These are phyloP conservation scores for Cladophialophora immunda DNA, from an alignment of 2,329 filamentous ascomycete species.

Conservation along the genomic window DNA sequence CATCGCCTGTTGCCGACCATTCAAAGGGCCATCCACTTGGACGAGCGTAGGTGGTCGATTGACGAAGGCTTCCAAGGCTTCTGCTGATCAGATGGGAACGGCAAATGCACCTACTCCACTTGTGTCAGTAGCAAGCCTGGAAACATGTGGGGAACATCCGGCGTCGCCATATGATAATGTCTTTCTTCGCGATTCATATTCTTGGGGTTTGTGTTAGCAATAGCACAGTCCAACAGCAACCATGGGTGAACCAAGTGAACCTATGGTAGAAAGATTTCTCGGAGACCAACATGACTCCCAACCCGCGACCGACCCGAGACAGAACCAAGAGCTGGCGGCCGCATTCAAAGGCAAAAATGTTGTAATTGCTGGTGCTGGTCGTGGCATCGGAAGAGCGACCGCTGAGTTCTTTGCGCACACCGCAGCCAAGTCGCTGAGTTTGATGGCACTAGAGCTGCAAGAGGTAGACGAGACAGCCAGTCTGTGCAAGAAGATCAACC, in stretches of 20 bases:
- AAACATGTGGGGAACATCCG: conserved; percentile 12
- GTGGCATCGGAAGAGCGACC: conserved; percentile 63
- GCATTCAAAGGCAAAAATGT: conserved; percentile 48
- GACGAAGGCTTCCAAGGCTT: conserved; percentile 7
- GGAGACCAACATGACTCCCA: conserved; percentile 36
- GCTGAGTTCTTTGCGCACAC: conserved; percentile 58
- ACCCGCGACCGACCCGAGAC: conserved; percentile 30
- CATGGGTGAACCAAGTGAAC: conserved; percentile 16
- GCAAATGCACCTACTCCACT: conserved; percentile 25
- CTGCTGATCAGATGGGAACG: conserved; percentile 21
- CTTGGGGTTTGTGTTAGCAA: background rate
- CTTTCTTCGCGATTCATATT: background rate
- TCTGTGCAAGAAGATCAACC: conserved; percentile 33
- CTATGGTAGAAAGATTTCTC: conserved; percentile 32
- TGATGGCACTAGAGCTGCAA: conserved; percentile 33
- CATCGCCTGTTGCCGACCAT: conserved; percentile 1
- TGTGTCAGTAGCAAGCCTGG: background rate
- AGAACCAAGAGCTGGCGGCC: conserved; percentile 31
- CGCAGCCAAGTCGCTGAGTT: conserved; percentile 29
- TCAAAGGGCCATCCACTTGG: conserved; percentile 4
- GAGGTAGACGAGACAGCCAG: conserved; percentile 35
- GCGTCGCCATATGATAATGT: conserved; percentile 7
- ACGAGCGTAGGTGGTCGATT: background rate
- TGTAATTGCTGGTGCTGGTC: conserved; percentile 65
- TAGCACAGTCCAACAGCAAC: background rate